These are phyloP conservation scores for Aquilaria agallochum DNA, from an alignment of 441 rosid species.

Conservation along the genomic window DNA sequence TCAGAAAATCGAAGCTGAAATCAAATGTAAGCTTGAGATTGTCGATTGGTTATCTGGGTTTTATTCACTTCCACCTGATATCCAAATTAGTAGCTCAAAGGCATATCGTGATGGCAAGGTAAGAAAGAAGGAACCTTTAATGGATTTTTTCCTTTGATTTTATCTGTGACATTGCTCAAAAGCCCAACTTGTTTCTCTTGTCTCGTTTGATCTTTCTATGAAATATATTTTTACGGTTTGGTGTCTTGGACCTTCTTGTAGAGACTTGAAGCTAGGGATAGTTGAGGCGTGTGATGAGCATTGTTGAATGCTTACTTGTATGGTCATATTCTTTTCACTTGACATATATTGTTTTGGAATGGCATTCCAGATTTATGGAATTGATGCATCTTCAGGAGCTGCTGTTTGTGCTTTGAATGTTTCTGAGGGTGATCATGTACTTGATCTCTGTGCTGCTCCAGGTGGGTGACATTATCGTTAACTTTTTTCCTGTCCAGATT, in stretches of 20 bases:
- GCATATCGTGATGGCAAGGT: slow-evolving; percentile 81
- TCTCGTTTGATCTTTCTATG: no score
- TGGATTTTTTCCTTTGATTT: no score
- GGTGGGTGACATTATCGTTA: slow-evolving; percentile 33
- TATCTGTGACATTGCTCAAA: no score
- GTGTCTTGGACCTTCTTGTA: no score
- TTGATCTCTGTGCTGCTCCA: slow-evolving; percentile 93
- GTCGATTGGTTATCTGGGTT: slow-evolving; percentile 76
- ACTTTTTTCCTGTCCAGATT: neutral
- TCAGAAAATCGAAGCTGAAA: slow-evolving; percentile 57
- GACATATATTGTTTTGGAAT: neutral
- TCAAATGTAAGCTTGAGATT: slow-evolving; percentile 58
- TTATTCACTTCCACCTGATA: slow-evolving; percentile 67
- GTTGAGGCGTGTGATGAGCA: neutral
- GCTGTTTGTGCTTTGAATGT: slow-evolving; percentile 68
- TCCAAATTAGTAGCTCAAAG: slow-evolving; percentile 67
- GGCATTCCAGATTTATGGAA: slow-evolving; percentile 65
- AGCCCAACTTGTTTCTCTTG: no score
- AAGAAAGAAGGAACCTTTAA: slow-evolving; percentile 4
- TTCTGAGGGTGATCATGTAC: slow-evolving; percentile 78
- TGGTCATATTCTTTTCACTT: no score
- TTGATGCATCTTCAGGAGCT: slow-evolving; percentile 93
- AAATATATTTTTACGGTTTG: no score
- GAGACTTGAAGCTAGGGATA: no score
- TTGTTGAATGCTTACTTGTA: neutral